Percentiles rank a stretch among this genome's conserved stretches.
These are phyloP conservation scores for Taxillus chinensis DNA, from an alignment of 164 flowering plant species.

Conservation along the genomic window DNA sequence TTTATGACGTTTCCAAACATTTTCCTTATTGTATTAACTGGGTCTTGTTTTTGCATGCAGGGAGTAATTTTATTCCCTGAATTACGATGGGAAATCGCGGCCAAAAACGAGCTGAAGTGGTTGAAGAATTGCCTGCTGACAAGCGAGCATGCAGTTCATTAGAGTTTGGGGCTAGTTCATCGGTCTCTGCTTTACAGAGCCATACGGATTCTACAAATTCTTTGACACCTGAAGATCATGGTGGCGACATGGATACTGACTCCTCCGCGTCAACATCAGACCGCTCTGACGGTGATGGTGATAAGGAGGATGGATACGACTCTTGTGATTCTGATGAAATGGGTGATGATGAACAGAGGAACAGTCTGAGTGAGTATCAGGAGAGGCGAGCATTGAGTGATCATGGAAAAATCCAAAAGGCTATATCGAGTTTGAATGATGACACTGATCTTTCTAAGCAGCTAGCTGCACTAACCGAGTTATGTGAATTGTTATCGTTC, in stretches of 20 bases:
- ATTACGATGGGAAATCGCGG: conserved; percentile 58
- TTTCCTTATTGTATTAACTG: no score
- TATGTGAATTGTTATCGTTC: conserved; percentile 74
- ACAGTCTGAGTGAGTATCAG: conserved; percentile 28
- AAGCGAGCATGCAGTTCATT: conserved; percentile 72
- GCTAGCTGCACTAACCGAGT: conserved; percentile 54
- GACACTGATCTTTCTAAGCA: conserved; percentile 34
- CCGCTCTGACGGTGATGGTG: conserved; percentile 54
- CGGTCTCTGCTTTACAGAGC: conserved; percentile 32
- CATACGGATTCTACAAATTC: conserved; percentile 19
- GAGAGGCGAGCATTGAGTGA: conserved; percentile 27
- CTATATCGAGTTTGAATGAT: conserved; percentile 34
- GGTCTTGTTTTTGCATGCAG: not conserved
- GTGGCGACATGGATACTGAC: conserved; percentile 48
- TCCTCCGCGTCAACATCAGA: conserved; percentile 46
- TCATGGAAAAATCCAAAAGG: conserved; percentile 36
- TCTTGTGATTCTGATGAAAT: conserved; percentile 59
- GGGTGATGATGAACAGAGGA: conserved; percentile 26
- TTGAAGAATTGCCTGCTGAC: conserved; percentile 67
- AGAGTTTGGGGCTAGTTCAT: conserved; percentile 54
- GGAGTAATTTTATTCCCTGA: not conserved
- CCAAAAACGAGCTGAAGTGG: conserved; percentile 51
- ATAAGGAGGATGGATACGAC: conserved; percentile 44
- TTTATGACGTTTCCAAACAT: no score
- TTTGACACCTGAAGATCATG: conserved; percentile 19